phyloP scores from a whole-genome alignment of 1,284 basidiomycete genomes.

The Testicularia cyperi region DNA sequence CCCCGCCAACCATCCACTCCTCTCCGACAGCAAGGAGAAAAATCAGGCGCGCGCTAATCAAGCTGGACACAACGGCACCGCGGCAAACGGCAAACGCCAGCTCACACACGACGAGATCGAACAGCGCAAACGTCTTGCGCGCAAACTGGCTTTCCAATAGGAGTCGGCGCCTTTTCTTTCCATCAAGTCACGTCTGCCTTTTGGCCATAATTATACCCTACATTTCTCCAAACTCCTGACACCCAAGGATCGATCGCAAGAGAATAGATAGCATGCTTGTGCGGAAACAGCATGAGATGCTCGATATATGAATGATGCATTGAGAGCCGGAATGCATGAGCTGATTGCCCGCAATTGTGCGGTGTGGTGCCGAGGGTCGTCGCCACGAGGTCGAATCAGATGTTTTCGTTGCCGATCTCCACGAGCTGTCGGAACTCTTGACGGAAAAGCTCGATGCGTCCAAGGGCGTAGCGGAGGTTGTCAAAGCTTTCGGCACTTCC shows the following conservation, averaged over 20 bases:
- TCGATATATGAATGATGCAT: too few species aligned
- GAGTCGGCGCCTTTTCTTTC: too few species aligned
- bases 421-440: constrained; percentile 35
- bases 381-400: too few species aligned
- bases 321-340: too few species aligned
- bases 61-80: background rate
- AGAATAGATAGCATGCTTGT: too few species aligned
- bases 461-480: constrained; percentile 52
- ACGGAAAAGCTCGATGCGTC: constrained; percentile 54
- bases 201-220: too few species aligned
- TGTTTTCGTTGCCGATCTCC: constrained; percentile 17
- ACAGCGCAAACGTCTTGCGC: constrained; percentile 45
- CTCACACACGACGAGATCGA: constrained; percentile 44
- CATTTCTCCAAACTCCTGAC: too few species aligned
- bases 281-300: too few species aligned
- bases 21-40: constrained; percentile 44
- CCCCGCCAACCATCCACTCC: constrained; percentile 26
- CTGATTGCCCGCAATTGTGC: too few species aligned
- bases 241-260: too few species aligned
- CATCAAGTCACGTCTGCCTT: too few species aligned
- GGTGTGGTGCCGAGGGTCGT: too few species aligned
- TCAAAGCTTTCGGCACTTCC: constrained; percentile 48
- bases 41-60: constrained; percentile 30
- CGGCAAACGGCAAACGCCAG: constrained; percentile 11
- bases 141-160: constrained; percentile 52